Evolutionary conservation across 305 asterid species (phyloP), one percentile per base, ranked within the genome.

Genomic region (Lippia alba): DNA sequence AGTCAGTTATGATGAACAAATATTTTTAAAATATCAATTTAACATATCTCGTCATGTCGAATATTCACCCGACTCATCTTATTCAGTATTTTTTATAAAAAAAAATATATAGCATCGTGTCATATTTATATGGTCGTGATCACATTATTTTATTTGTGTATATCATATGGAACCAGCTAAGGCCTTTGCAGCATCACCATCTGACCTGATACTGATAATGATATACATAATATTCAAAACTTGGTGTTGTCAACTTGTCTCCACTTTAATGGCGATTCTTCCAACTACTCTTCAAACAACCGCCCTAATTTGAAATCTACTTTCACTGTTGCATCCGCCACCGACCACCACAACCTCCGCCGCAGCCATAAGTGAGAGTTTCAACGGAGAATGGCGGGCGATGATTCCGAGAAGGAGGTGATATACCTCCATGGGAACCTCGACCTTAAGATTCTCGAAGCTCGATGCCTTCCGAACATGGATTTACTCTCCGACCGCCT

Each of bases 381-480:
- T 9, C 56, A 4, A 2, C 54, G 5, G 6, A 2, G 9, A 19
- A 80, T 80, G 85, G 71, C 74, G 70, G 79, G 62, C 66, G 81
- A 62, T 14, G 58, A 62, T 16, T 8, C 41, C 0, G 77, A 81
- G 15, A 74, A 76, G 30, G 20, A 45, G 15, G 19, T 71, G 6
- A 69, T 87, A 2, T 82, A 82, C 71, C 96, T 94, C 56, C 99
- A 94, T 55, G 99, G 98, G 17, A 96, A 90, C 74, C 87, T 94
- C 16, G 99, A 94, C 79, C 85, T 94, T 16, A 77, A 73, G 57
- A 86, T 94, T 61, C 61, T 87, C 18, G 96, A 92, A 67, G 99
- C 97, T 8, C 95, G 96, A 19, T 63, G 75, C 16, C 81, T 94
- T 65, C 99, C 98, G 12, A 94, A 94, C 70, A 92, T 94, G 98